These are phyloP conservation scores for Aaosphaeria pasadenensis DNA, from an alignment of 2,329 filamentous ascomycete species.

Conservation along the genomic window DNA sequence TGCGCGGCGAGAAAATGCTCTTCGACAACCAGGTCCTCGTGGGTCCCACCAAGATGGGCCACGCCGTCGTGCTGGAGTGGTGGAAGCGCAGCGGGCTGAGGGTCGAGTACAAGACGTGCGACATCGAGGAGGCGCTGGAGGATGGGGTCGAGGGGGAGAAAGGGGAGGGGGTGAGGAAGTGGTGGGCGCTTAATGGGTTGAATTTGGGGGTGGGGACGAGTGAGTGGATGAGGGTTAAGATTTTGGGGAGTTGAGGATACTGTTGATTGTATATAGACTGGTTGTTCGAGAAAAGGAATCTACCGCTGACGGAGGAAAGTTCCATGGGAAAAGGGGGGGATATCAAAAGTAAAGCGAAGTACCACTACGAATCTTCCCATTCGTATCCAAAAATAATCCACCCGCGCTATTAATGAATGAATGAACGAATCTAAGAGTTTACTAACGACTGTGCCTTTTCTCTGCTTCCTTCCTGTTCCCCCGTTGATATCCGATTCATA, in stretches of 20 bases:
- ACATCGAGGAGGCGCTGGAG: conserved; percentile 91
- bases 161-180: conserved; percentile 70
- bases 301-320: no score
- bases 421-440: no score
- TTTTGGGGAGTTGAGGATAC: conserved; percentile 45
- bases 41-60: conserved; percentile 81
- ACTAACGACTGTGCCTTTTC: no score
- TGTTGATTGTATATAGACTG: no score
- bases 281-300: no score
- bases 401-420: no score
- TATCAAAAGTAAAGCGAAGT: no score
- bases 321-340: no score
- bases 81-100: conserved; percentile 75
- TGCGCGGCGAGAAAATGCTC: conserved; percentile 72
- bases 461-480: no score
- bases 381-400: no score
- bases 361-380: no score
- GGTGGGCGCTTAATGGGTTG: conserved; percentile 85
- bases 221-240: conserved; percentile 84
- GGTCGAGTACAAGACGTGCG: conserved; percentile 92
- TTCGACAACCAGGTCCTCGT: conserved; percentile 83
- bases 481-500: no score
- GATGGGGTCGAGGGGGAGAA: conserved; percentile 70
- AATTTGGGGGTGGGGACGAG: conserved; percentile 79
- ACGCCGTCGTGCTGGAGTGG: conserved; percentile 85